Conservation (phyloP, 441 rosid genomes). For the Pelargonium exstipulatum region DNA sequence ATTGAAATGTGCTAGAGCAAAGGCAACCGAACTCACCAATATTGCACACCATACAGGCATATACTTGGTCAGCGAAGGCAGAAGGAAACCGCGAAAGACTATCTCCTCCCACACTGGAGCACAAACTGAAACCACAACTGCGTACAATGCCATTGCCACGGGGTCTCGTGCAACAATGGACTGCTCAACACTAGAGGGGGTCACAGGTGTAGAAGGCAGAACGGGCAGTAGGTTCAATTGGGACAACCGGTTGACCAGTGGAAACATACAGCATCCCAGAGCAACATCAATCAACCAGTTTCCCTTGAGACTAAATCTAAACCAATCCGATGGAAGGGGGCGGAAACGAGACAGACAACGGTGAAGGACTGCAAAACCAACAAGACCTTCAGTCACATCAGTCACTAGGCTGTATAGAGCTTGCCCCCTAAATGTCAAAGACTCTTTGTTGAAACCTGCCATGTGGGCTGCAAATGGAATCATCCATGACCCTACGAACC, state of each 20-base stretch:
- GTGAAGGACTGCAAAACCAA: not conserved
- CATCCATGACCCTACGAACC: not conserved
- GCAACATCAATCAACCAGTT: not conserved
- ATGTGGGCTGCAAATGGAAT: not conserved
- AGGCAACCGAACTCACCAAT: not conserved
- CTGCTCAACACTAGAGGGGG: not conserved
- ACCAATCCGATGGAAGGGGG: too few species aligned
- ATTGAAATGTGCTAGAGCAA: not conserved
- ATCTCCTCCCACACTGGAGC: constrained; percentile 7
- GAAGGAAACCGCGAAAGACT: not conserved
- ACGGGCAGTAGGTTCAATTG: not conserved
- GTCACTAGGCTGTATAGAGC: constrained; percentile 3
- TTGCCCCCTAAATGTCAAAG: not conserved
- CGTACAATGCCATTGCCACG: constrained; percentile 2
- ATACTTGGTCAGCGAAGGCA: not conserved
- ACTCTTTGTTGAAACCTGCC: not conserved
- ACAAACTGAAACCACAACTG: not conserved
- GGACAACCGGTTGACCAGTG: too few species aligned
- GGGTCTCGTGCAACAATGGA: constrained; percentile 3
- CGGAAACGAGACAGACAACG: not conserved
- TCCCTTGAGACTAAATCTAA: not conserved
- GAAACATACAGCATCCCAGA: too few species aligned
- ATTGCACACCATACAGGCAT: constrained; percentile 2
- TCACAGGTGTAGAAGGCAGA: not conserved
- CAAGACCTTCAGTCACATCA: not conserved